Conservation (phyloP, 208 protist genomes). For the Trypanosoma brucei region DNA sequence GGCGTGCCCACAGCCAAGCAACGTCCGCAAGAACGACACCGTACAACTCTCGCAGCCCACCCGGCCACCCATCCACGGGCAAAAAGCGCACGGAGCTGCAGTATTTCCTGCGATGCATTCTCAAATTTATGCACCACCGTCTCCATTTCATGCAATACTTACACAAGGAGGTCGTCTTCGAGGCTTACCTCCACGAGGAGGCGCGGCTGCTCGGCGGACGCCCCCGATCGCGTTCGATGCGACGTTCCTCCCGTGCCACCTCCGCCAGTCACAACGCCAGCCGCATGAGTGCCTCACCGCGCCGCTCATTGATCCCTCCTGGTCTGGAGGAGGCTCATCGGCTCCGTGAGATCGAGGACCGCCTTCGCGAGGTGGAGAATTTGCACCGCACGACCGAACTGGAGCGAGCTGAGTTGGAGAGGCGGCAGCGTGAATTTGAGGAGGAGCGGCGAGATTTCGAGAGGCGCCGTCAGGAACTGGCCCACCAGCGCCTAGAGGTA, state of each 20-base stretch:
- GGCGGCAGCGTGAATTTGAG: conserved; percentile 61
- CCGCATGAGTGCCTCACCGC: conserved; percentile 17
- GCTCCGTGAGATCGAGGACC: conserved; percentile 70
- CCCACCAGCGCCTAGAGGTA: background rate
- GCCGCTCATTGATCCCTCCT: conserved; percentile 14
- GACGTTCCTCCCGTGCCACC: conserved; percentile 7
- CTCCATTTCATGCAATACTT: conserved; percentile 82
- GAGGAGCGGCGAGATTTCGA: conserved; percentile 15
- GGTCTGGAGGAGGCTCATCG: conserved; percentile 34
- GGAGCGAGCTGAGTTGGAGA: conserved; percentile 52
- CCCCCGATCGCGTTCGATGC: conserved; percentile 12
- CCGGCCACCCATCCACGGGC: background rate
- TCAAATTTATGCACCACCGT: conserved; percentile 77
- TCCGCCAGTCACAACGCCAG: conserved; percentile 7
- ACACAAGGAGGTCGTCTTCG: conserved; percentile 80
- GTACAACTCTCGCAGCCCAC: background rate
- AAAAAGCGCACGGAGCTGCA: conserved; percentile 32
- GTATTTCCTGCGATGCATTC: conserved; percentile 46
- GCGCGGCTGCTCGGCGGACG: conserved; percentile 39
- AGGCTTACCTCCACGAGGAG: conserved; percentile 75
- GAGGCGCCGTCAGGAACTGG: background rate
- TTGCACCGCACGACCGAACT: conserved; percentile 59
- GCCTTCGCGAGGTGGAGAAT: conserved; percentile 56
- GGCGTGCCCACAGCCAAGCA: background rate
- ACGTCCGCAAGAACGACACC: background rate